Conservation (phyloP, 306 rosid species). For the Vachellia pachyceras region DNA sequence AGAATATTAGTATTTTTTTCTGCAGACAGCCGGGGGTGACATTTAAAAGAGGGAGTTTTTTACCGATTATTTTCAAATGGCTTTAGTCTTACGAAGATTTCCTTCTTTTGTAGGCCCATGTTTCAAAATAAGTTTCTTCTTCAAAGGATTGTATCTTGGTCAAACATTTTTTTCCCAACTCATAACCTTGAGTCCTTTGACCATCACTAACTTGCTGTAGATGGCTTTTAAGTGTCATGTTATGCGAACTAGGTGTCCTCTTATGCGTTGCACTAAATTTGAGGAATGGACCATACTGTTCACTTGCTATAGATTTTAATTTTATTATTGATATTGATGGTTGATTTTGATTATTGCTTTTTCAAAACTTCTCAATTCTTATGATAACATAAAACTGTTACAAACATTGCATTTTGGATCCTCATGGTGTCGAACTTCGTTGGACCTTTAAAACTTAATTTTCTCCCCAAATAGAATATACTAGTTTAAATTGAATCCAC, state of each 20-base stretch:
- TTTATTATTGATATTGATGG: not conserved
- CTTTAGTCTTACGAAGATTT: slow-evolving; percentile 6
- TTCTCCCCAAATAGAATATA: not conserved
- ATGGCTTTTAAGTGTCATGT: not conserved
- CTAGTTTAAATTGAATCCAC: slow-evolving; percentile 19
- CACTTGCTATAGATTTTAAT: not conserved
- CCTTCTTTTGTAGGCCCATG: not conserved
- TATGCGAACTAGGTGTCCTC: not conserved
- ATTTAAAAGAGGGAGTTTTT: not conserved
- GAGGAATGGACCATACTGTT: not conserved
- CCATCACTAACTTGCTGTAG: not conserved
- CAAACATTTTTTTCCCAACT: not conserved
- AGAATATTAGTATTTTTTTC: not conserved
- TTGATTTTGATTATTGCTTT: not conserved
- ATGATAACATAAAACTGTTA: slow-evolving; percentile 3
- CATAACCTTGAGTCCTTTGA: not conserved
- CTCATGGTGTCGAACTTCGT: slow-evolving; percentile 12
- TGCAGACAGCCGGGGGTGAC: not conserved
- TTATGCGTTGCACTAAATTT: not conserved
- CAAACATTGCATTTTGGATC: slow-evolving; percentile 5
- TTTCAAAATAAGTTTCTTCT: not conserved
- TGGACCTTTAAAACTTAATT: slow-evolving; percentile 6
- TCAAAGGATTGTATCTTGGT: not conserved
- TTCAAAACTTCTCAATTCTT: slow-evolving; percentile 17
- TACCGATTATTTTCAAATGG: not conserved